phyloP scores from a whole-genome alignment of 495 filamentous ascomycete genomes.

The Neurospora tetraspora region DNA sequence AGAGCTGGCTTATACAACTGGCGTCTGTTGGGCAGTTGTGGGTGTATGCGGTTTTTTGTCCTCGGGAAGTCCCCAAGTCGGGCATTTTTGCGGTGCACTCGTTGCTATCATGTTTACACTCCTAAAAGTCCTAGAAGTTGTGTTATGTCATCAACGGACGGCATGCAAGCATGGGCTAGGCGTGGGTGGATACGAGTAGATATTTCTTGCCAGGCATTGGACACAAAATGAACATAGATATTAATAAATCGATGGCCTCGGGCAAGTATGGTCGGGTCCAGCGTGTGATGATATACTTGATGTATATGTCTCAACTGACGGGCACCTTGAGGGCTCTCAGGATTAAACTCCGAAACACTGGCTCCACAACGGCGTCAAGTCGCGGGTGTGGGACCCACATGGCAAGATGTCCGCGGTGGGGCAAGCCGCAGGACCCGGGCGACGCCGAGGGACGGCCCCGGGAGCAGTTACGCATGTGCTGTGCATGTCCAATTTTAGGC shows the following conservation, averaged over 20 bases:
- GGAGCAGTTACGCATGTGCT: neutral
- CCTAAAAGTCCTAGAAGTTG: neutral
- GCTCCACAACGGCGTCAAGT: neutral
- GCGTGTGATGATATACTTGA: neutral
- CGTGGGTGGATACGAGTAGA: neutral
- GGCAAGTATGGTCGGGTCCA: neutral
- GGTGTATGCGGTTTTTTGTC: neutral
- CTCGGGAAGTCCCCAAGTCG: neutral
- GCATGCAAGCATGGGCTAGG: neutral
- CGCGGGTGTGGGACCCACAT: neutral
- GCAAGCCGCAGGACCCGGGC: too few relatives aligned
- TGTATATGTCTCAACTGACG: neutral
- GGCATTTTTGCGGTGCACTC: neutral
- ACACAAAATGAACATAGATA: neutral
- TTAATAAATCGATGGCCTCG: neutral
- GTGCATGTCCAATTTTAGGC: slow-evolving; percentile 2
- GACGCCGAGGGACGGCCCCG: neutral
- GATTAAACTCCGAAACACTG: neutral
- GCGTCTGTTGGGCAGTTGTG: neutral
- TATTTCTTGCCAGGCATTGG: neutral
- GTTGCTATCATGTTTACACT: neutral
- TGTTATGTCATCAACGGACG: neutral
- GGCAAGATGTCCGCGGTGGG: neutral
- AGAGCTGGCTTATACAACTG: neutral
- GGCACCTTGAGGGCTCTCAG: neutral